These are phyloP conservation scores for Physcomitrium patens DNA, from an alignment of 225 moss, liverwort and hornwort species.

Conservation along the genomic window DNA sequence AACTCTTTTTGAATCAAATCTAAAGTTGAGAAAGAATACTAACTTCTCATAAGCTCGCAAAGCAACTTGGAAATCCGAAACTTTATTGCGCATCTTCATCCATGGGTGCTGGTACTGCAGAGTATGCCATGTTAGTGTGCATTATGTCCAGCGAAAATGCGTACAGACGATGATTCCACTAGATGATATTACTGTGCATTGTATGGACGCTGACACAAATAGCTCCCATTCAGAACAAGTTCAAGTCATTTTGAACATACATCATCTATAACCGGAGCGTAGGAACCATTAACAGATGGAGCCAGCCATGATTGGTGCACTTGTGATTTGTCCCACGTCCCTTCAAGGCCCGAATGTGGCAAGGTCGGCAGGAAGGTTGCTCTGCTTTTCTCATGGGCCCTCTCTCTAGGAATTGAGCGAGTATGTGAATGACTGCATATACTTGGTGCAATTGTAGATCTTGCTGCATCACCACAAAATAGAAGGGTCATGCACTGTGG, in stretches of 20 bases:
- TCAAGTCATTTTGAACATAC: neutral
- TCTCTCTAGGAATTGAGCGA: neutral
- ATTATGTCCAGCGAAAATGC: neutral
- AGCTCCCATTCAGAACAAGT: neutral
- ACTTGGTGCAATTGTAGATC: conserved; percentile 13
- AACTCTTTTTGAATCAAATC: neutral
- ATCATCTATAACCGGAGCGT: conserved; percentile 10
- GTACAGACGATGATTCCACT: neutral
- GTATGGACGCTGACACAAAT: too few species aligned
- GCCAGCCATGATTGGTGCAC: conserved; percentile 26
- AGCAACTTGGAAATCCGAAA: conserved; percentile 47
- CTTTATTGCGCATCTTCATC: conserved; percentile 28
- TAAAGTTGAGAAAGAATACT: conserved; percentile 17
- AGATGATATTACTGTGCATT: neutral
- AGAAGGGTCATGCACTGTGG: neutral
- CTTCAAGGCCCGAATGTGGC: conserved; percentile 25
- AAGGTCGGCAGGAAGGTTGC: conserved; percentile 20
- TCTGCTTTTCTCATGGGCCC: conserved; percentile 15
- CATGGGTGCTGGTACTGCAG: conserved; percentile 38
- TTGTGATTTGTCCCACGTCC: conserved; percentile 5
- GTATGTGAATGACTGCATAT: conserved; percentile 21
- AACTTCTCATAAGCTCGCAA: conserved; percentile 47
- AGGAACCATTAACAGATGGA: conserved; percentile 16
- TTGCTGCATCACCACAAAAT: neutral
- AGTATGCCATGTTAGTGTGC: too few species aligned